These are phyloP conservation scores for Apiospora marii DNA, from an alignment of 2,329 filamentous ascomycete species.

Conservation along the genomic window DNA sequence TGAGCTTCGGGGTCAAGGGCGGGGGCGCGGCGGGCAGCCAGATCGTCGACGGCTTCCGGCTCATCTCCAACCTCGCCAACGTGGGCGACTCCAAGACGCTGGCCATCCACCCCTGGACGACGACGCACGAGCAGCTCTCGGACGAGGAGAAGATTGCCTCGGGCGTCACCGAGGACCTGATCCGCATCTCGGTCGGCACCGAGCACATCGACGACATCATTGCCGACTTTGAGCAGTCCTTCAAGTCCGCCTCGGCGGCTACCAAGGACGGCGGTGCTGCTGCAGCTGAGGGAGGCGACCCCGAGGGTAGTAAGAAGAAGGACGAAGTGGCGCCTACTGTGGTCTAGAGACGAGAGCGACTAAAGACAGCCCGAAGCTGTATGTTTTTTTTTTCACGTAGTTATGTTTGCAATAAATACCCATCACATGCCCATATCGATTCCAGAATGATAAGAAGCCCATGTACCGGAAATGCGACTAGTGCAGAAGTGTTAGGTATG, in stretches of 20 bases:
- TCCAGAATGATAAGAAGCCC: background rate
- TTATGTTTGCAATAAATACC: constrained; percentile 21
- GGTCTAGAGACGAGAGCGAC: constrained; percentile 34
- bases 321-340: constrained; percentile 49
- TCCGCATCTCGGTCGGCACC: constrained; percentile 93
- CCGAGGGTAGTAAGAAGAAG: constrained; percentile 43
- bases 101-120: constrained; percentile 94
- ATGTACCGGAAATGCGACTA: background rate
- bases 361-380: background rate
- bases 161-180: constrained; percentile 88
- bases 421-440: background rate
- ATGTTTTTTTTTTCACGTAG: background rate
- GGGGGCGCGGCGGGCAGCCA: constrained; percentile 83
- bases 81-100: constrained; percentile 95
- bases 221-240: constrained; percentile 91
- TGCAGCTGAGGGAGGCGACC: constrained; percentile 28
- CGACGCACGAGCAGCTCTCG: constrained; percentile 90
- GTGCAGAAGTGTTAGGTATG: background rate
- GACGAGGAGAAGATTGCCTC: constrained; percentile 80
- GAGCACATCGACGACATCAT: constrained; percentile 99
- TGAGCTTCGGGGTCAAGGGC: constrained; percentile 94
- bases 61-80: constrained; percentile 96
- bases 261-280: constrained; percentile 43
- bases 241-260: constrained; percentile 66
- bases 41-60: constrained; percentile 92